Conservation (phyloP, 2,329 filamentous ascomycete genomes). For the Scopulariopsis brevicaulis region DNA sequence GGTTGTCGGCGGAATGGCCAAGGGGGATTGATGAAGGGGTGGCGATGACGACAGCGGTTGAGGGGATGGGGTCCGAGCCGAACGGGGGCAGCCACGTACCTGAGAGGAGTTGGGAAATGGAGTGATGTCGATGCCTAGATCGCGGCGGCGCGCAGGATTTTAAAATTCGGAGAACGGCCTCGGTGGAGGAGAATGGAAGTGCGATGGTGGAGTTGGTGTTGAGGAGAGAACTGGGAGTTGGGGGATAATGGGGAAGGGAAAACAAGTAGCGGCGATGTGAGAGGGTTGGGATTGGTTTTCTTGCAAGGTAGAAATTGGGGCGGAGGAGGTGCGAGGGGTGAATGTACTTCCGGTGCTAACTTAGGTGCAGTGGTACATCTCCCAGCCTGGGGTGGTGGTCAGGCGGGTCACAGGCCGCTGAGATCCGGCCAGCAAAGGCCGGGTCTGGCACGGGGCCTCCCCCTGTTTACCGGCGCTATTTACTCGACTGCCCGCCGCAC, state of each 20-base stretch:
- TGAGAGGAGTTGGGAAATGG: neutral
- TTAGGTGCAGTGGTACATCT: neutral
- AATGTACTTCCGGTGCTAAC: neutral
- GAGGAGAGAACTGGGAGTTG: constrained; percentile 1
- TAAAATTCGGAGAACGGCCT: neutral
- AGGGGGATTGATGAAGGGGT: constrained; percentile 7
- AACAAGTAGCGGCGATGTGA: constrained; percentile 6
- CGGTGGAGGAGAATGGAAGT: constrained; percentile 5
- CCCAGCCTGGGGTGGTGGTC: neutral
- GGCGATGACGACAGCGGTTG: constrained; percentile 29
- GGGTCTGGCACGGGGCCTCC: no score
- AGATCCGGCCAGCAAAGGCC: neutral
- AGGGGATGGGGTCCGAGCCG: constrained; percentile 11
- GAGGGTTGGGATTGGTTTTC: constrained; percentile 3
- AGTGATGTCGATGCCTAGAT: neutral
- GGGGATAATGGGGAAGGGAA: constrained; percentile 3
- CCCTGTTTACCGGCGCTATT: neutral
- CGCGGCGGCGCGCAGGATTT: constrained; percentile 1
- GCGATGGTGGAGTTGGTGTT: constrained; percentile 5
- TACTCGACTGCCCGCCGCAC: neutral
- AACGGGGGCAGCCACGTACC: constrained; percentile 9
- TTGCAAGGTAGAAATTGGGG: constrained; percentile 3
- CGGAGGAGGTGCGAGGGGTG: constrained; percentile 4
- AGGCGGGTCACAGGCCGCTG: neutral
- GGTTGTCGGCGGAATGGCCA: neutral